These are phyloP conservation scores for Fusarium sp. DNA, from an alignment of 2,329 filamentous ascomycete genomes.

Conservation along the genomic window DNA sequence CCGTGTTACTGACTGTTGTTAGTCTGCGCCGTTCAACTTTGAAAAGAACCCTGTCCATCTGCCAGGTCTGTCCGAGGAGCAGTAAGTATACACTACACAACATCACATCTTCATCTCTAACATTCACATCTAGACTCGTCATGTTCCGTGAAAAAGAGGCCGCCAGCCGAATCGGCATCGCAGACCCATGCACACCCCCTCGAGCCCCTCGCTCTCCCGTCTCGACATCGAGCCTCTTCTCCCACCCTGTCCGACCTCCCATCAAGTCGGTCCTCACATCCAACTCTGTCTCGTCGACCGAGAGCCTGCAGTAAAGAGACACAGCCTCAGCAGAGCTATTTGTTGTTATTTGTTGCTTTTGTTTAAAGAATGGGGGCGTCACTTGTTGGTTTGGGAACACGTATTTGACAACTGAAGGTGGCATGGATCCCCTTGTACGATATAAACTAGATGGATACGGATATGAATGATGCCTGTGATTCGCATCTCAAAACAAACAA, in stretches of 20 bases:
- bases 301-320: conserved; percentile 36
- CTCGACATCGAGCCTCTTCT: conserved; percentile 42
- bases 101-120: not conserved
- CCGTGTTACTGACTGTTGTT: conserved; percentile 21
- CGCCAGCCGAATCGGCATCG: conserved; percentile 61
- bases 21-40: conserved; percentile 71
- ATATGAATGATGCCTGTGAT: not conserved
- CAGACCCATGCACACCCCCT: conserved; percentile 46
- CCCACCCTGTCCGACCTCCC: conserved; percentile 36
- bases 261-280: conserved; percentile 35
- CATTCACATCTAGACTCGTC: conserved; percentile 53
- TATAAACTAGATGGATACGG: conserved; percentile 6
- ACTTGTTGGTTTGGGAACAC: not conserved
- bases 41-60: conserved; percentile 64
- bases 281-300: conserved; percentile 39
- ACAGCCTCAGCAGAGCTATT: not conserved
- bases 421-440: conserved; percentile 20
- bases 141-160: conserved; percentile 65
- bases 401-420: not conserved
- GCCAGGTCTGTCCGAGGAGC: conserved; percentile 68
- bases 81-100: conserved; percentile 56
- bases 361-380: conserved; percentile 13
- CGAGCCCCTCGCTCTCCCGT: conserved; percentile 38
- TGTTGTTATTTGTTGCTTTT: not conserved
- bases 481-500: not conserved